These are phyloP conservation scores for Candida insectalens DNA, from an alignment of 805 yeast species.

Conservation along the genomic window DNA sequence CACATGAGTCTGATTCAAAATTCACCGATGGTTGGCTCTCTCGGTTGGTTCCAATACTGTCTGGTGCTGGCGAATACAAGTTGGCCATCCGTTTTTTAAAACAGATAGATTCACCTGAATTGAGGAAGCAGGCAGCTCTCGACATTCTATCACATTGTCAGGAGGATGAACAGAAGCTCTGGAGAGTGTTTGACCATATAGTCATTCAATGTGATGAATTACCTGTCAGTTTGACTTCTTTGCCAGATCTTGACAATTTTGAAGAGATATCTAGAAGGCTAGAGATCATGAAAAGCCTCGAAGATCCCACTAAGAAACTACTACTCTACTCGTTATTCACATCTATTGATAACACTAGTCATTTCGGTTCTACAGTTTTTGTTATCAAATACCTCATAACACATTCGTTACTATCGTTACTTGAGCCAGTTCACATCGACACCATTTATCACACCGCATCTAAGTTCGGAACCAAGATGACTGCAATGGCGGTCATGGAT, in stretches of 20 bases:
- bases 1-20: conserved; percentile 3
- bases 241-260: conserved; percentile 6
- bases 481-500: conserved; percentile 8
- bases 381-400: conserved; percentile 6
- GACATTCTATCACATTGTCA: conserved; percentile 3
- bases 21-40: conserved; percentile 6
- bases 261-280: conserved; percentile 1
- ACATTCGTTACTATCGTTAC: not conserved
- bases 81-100: conserved; percentile 6
- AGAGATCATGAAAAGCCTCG: conserved; percentile 1
- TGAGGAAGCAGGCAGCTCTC: conserved; percentile 4
- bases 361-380: conserved; percentile 10
- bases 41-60: conserved; percentile 5
- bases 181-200: not conserved
- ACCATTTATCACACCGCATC: conserved; percentile 12
- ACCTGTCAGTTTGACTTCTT: conserved; percentile 5
- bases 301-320: conserved; percentile 8
- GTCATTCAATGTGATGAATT: no score
- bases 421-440: conserved; percentile 9
- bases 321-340: conserved; percentile 11
- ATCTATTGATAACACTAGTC: conserved; percentile 11
- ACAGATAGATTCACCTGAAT: conserved; percentile 3
- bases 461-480: conserved; percentile 11
- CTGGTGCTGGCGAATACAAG: conserved; percentile 5
- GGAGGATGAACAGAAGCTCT: no score